Evolutionary conservation across 192 early-diverging fungal genomes (phyloP).

Genomic region (Podila clonocystis): DNA sequence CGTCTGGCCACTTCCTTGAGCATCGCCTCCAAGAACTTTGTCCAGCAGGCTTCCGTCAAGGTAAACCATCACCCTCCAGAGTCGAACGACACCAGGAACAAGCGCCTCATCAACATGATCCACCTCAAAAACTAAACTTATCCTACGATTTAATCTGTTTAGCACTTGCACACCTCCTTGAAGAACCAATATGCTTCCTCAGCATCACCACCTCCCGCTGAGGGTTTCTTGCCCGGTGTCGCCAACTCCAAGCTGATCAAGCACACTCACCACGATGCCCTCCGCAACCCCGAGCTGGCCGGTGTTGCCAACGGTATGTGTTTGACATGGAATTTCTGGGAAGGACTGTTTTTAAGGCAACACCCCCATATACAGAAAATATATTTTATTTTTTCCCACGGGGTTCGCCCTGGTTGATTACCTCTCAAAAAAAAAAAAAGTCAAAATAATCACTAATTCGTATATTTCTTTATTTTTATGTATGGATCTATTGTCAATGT

Average conservation of each 20-base stretch:
- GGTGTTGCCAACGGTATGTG: conserved; percentile 65
- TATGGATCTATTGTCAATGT: background rate
- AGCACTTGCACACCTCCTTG: conserved; percentile 49
- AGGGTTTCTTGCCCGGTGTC: conserved; percentile 87
- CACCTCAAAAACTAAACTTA: background rate
- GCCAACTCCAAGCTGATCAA: conserved; percentile 83
- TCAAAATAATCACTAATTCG: background rate
- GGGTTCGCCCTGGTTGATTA: no score
- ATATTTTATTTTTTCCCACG: background rate
- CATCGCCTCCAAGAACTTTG: conserved; percentile 18
- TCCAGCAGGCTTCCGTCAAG: conserved; percentile 42
- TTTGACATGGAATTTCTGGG: background rate
- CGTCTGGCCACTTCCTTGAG: conserved; percentile 22
- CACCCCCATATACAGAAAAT: no score
- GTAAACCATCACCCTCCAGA: background rate
- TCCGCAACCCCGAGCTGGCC: conserved; percentile 76
- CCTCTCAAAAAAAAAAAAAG: no score
- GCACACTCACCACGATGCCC: conserved; percentile 74
- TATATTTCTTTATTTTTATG: background rate
- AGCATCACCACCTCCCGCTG: conserved; percentile 69
- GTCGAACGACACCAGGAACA: background rate
- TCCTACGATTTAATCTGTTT: background rate
- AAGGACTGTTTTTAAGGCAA: background rate
- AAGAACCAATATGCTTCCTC: conserved; percentile 28
- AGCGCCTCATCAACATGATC: background rate